Evolutionary conservation across 768 basidiomycete species (phyloP).

Genomic region (Termitomyces sp.): DNA sequence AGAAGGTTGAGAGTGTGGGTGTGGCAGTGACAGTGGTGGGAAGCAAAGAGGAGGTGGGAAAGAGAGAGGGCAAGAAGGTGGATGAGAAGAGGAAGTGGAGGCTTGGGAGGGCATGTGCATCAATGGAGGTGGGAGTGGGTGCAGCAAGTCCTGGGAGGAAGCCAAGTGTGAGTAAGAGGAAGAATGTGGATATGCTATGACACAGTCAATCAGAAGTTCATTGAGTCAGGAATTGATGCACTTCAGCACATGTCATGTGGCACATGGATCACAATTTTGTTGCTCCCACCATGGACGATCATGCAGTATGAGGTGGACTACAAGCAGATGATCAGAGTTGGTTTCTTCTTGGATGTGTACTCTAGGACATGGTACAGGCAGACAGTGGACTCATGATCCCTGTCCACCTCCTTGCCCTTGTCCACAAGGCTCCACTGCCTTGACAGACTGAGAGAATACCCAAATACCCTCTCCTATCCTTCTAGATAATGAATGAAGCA

Average conservation of each 20-base stretch:
- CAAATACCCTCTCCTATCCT: too few relatives aligned
- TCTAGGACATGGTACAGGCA: slow-evolving; percentile 67
- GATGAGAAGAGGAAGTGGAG: neutral
- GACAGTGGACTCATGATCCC: too few relatives aligned
- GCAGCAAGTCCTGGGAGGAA: too few relatives aligned
- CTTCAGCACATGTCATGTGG: slow-evolving; percentile 48
- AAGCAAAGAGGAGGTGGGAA: neutral
- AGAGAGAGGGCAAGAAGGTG: neutral
- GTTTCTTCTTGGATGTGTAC: slow-evolving; percentile 78
- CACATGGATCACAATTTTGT: slow-evolving; percentile 7
- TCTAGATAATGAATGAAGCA: too few relatives aligned
- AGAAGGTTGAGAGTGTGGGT: slow-evolving; percentile 40
- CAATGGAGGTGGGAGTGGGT: neutral
- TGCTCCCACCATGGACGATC: slow-evolving; percentile 73
- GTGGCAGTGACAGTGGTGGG: neutral
- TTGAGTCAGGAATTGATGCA: slow-evolving; percentile 71
- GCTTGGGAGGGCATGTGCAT: neutral
- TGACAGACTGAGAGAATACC: too few relatives aligned
- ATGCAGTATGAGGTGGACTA: slow-evolving; percentile 76
- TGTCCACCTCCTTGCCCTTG: too few relatives aligned
- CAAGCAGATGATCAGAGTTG: slow-evolving; percentile 64
- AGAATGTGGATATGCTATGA: slow-evolving; percentile 21
- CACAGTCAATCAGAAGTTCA: slow-evolving; percentile 67
- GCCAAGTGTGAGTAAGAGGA: neutral
- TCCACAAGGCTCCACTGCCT: too few relatives aligned